Percentiles rank a stretch among this genome's conserved stretches.
These are phyloP conservation scores for Physcia stellaris DNA, from an alignment of 495 filamentous ascomycete species.

Conservation along the genomic window DNA sequence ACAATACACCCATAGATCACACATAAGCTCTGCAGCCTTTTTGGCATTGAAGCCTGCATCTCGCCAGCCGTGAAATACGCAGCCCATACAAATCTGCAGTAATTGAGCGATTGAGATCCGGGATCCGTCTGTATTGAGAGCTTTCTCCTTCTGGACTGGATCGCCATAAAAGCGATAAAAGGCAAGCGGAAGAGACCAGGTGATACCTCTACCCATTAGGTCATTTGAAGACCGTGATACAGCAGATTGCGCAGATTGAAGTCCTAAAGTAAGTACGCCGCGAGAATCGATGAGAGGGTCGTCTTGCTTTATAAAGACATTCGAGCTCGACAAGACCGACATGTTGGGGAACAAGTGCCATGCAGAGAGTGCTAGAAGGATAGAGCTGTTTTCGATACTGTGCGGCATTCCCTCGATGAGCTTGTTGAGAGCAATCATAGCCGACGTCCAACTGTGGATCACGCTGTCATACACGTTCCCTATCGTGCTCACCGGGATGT, in stretches of 20 bases:
- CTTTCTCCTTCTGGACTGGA: too few relatives aligned
- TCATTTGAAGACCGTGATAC: too few relatives aligned
- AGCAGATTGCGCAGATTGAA: too few relatives aligned
- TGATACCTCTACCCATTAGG: too few relatives aligned
- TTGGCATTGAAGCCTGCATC: neutral
- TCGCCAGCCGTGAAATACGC: neutral
- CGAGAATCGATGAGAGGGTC: conserved; percentile 12
- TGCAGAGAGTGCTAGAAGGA: conserved; percentile 21
- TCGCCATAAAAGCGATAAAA: neutral
- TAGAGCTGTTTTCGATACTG: conserved; percentile 10
- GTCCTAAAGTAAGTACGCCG: conserved; percentile 13
- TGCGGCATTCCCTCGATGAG: conserved; percentile 17
- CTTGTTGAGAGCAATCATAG: conserved; percentile 14
- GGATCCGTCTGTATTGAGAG: too few relatives aligned
- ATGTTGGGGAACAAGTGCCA: conserved; percentile 30
- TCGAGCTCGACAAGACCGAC: conserved; percentile 4
- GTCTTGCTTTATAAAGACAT: conserved; percentile 4
- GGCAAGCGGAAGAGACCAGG: neutral
- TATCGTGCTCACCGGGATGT: conserved; percentile 1
- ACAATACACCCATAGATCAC: neutral
- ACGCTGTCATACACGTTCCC: conserved; percentile 5
- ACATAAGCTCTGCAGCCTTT: neutral
- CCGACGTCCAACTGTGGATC: conserved; percentile 8
- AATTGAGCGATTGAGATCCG: neutral
- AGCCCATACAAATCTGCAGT: neutral